Base-by-base conservation (phyloP, 176 grass and related monocot species). In the Urochloa ruziziensis region DNA sequence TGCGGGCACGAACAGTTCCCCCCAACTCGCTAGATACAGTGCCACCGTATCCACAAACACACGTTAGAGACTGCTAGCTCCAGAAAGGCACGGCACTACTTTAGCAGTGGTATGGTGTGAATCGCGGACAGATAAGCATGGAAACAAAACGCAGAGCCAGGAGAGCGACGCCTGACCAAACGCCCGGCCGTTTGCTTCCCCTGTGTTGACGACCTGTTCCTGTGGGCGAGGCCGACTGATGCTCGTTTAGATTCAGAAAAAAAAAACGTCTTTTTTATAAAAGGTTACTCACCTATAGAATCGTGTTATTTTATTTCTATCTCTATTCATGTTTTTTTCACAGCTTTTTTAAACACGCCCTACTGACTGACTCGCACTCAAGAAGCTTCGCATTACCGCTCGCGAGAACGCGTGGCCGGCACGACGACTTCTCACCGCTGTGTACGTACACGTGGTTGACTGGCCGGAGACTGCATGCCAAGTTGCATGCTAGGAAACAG, bases 121-220 rank as follows among this genome's bases (percentile, higher is more conserved):
- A 51, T 65, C 27, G 43, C 24, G 10, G 19, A 25, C 15, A 69
- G 24, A 6, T 28, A 29, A 28, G 40, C 67, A 33, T 23, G 61
- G 43, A 11, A 40, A 67, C 46, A 11, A 15, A 53, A n/a, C n/a
- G 4, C 18, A 53, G 18, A 21, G 11, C 5, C 21, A 4, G 11
- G 39, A 79, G 36, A 71, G 75, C 62, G 84, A 64, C 13, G 18
- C 67, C 54, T 36, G 49, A 61, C 78, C 70, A 2, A 67, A 52
- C 49, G 13, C 48, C 48, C 16, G 48, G 16, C 16, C 48, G 49
- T 52, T 52, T 52, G 17, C 4, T 19, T 14, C 6, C 49, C 17
- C 40, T 43, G 11, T 13, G 11, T 42, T 1, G 19, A 46, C 10
- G 44, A 64, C 77, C 21, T 23, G 10, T 62, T 71, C 32, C 28